These are phyloP conservation scores for Voacanga thouarsii DNA, from an alignment of 257 asterid species.

Conservation along the genomic window DNA sequence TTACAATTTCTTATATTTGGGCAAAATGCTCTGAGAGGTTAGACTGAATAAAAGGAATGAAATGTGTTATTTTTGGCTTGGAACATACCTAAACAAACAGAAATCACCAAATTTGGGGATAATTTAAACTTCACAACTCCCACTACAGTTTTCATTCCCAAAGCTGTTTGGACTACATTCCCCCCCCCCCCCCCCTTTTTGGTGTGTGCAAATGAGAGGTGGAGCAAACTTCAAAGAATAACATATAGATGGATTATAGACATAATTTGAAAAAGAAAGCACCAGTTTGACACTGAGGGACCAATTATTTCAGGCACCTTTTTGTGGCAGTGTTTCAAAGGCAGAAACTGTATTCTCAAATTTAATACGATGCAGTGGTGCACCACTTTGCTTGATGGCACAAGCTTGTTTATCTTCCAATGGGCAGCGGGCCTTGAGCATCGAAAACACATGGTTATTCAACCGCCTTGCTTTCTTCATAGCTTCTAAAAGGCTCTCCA, in stretches of 20 bases:
- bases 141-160: neutral
- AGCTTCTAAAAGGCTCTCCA: conserved; percentile 67
- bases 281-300: neutral
- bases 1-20: no score
- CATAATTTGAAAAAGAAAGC: neutral
- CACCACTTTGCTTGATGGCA: conserved; percentile 93
- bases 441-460: conserved; percentile 81
- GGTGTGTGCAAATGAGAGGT: neutral
- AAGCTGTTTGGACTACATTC: neutral
- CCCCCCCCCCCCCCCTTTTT: no score
- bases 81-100: neutral
- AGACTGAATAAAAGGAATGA: neutral
- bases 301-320: conserved; percentile 50
- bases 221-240: neutral
- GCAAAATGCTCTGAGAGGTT: neutral
- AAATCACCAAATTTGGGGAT: neutral
- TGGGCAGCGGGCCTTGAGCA: conserved; percentile 94
- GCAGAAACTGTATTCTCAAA: conserved; percentile 94
- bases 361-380: conserved; percentile 81
- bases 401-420: conserved; percentile 98
- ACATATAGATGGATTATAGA: no score
- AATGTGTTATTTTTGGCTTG: neutral
- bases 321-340: conserved; percentile 93
- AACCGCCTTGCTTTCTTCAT: conserved; percentile 93
- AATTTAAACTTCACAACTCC: neutral